A percentile compares a stretch with the other conserved stretches of the same genome.
Conservation (phyloP, 1,284 basidiomycete genomes). For the Phellopilus nigrolimitatus region DNA sequence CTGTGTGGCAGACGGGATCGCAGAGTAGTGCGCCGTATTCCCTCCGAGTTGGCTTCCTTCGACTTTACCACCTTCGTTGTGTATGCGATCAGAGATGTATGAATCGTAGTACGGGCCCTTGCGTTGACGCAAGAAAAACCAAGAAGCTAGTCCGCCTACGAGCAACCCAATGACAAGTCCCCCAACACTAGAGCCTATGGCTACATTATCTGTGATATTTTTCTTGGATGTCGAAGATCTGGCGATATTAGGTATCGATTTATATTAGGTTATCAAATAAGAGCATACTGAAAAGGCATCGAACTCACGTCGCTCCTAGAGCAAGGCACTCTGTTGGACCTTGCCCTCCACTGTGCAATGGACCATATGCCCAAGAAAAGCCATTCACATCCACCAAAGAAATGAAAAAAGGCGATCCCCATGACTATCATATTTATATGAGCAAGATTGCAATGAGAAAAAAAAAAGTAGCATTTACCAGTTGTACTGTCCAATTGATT, state of each 20-base stretch:
- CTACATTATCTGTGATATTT: constrained; percentile 26
- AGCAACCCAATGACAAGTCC: constrained; percentile 40
- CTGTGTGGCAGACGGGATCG: neutral
- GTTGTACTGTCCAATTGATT: constrained; percentile 53
- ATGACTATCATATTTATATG: constrained; percentile 31
- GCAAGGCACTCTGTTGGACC: constrained; percentile 38
- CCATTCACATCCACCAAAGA: constrained; percentile 48
- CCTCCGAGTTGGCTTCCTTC: neutral
- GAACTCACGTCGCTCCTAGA: constrained; percentile 22
- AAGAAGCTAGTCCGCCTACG: constrained; percentile 31
- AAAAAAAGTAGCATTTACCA: constrained; percentile 29
- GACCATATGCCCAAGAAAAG: constrained; percentile 50
- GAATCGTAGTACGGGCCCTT: constrained; percentile 9
- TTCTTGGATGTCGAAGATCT: constrained; percentile 1
- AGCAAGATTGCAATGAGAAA: neutral
- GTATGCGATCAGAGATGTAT: constrained; percentile 6
- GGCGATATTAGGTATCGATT: no score
- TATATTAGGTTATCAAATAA: constrained; percentile 1
- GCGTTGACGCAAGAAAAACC: constrained; percentile 7
- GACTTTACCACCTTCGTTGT: neutral
- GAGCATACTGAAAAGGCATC: neutral
- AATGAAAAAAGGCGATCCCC: constrained; percentile 52
- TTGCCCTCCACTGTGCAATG: constrained; percentile 43
- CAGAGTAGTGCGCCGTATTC: neutral
- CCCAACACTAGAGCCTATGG: constrained; percentile 39